These are phyloP conservation scores for Lactuca saligna DNA, from an alignment of 129 eudicot genomes.

Conservation along the genomic window DNA sequence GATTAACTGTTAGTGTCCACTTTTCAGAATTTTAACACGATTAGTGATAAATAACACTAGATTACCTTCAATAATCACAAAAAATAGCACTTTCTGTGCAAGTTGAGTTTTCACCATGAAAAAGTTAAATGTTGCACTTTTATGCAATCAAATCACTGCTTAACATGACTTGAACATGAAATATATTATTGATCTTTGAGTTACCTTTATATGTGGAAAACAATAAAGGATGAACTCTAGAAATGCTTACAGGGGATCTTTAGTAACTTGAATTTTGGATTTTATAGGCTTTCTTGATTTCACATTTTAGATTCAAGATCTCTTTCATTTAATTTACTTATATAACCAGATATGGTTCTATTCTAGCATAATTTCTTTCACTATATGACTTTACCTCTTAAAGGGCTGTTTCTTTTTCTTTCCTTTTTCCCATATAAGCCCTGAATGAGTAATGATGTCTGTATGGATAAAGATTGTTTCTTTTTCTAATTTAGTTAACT, in stretches of 20 bases:
- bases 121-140: constrained; percentile 8
- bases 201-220: background rate
- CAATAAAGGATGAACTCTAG: background rate
- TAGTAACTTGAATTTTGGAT: constrained; percentile 1
- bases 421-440: background rate
- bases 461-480: background rate
- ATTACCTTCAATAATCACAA: background rate
- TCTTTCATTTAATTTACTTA: background rate
- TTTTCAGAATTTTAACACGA: constrained; percentile 3
- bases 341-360: background rate
- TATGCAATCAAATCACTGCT: background rate
- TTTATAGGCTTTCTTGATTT: constrained; percentile 2
- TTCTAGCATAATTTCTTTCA: background rate
- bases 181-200: background rate
- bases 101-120: background rate
- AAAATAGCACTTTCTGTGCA: constrained; percentile 6
- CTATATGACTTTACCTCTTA: background rate
- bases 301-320: background rate
- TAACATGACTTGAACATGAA: background rate
- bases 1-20: background rate
- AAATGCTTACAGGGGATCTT: background rate
- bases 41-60: background rate
- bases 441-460: background rate
- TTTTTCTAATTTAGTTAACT: background rate
- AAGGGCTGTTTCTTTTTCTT: background rate